Percentiles rank a stretch among this genome's conserved stretches.
Evolutionary conservation across 495 filamentous ascomycete genomes (phyloP).

Genomic region (Penicillium soppii): DNA sequence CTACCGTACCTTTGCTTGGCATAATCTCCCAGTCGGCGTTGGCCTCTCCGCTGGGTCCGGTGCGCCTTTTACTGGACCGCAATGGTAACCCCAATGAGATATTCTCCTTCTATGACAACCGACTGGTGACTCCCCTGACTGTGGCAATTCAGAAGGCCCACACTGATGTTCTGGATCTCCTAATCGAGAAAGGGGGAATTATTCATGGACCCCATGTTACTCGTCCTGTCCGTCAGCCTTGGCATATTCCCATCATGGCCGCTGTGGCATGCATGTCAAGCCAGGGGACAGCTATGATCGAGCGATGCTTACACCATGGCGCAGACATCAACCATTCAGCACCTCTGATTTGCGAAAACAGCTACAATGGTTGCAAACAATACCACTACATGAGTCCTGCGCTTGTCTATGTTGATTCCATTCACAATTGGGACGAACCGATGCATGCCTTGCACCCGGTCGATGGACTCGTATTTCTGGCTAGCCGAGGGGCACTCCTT

Average conservation of each 20-base stretch:
- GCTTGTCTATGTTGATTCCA: constrained; percentile 1
- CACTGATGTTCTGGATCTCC: background rate
- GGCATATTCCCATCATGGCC: constrained; percentile 1
- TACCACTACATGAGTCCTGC: background rate
- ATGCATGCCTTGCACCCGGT: background rate
- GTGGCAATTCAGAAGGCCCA: background rate
- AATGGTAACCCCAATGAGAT: background rate
- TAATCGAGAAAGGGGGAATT: background rate
- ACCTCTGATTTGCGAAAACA: background rate
- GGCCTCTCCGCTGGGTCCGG: background rate
- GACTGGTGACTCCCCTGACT: background rate
- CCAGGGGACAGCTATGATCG: background rate
- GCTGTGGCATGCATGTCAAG: background rate
- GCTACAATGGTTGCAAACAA: background rate
- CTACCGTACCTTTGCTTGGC: background rate
- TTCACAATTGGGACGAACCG: background rate
- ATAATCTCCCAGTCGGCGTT: background rate
- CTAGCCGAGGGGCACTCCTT: constrained; percentile 1
- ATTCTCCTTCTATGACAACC: background rate
- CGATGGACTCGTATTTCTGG: background rate
- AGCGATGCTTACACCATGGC: background rate
- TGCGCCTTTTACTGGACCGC: background rate
- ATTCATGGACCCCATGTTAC: constrained; percentile 1
- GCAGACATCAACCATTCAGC: background rate
- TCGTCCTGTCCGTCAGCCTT: background rate